Evolutionary conservation across 176 grass and related monocot genomes (phyloP), one percentile per base, ranked within the genome.

Genomic region (Cenchrus americanus): DNA sequence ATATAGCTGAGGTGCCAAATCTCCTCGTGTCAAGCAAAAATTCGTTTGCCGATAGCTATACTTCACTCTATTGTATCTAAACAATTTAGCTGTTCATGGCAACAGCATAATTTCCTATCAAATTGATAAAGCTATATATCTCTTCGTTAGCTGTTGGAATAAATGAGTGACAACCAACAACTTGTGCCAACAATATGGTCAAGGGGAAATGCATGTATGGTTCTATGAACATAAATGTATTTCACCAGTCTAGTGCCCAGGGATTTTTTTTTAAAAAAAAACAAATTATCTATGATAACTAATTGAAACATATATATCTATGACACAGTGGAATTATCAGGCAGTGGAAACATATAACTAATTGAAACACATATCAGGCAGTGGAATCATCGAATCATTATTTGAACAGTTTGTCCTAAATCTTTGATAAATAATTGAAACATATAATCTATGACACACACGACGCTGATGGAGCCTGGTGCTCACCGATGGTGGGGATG

Each of bases 401-500:
- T 54, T 54, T 47, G 7, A 4, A 47, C 46, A 1, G 32, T 60
- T 0, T 9, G 15, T 53, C 70, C 27, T 17, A 57, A 14, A 69
- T 63, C n/a, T n/a, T 55, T 21, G 64, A 22, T 19, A 46, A 46
- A 14, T 10, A 10, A 37, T 22, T n/a, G 5, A 23, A 17, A 43
- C 27, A 27, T 5, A 37, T 8, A 43, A 30, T 11, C 27, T 0
- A 64, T 7, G 47, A 19, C 6, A 48, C 1, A 19, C 6, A 48
- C 1, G 71, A 55, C 54, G 44, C 13, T 22, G 24, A 57, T 1
- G 68, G 15, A 22, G 34, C 57, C 23, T 5, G 12, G 41, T 50
- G 84, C 80, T 86, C 30, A 92, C 90, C 90, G 53, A 92, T 92
- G 73, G 90, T 92, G 10, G 91, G 91, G 71, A 93, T 93, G 77